phyloP scores from a whole-genome alignment of 2,329 filamentous ascomycete species.

The Neopestalotiopsis clavispora region DNA sequence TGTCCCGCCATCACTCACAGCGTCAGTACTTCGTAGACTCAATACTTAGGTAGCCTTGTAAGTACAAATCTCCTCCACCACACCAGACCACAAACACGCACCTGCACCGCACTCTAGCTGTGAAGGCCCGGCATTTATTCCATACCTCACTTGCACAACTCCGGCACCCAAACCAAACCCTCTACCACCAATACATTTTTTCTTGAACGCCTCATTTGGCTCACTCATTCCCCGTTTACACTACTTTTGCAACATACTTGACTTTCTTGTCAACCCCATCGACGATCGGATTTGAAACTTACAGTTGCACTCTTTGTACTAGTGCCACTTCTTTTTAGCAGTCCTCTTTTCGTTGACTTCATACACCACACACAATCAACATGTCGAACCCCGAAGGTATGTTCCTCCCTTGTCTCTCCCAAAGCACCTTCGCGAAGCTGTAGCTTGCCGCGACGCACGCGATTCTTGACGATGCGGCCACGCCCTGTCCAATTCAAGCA shows the following conservation, averaged over 20 bases:
- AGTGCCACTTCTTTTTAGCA: conserved; percentile 1
- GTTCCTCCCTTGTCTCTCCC: background rate
- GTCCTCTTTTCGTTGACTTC: conserved; percentile 4
- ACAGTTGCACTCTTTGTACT: conserved; percentile 1
- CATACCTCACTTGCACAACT: conserved; percentile 1
- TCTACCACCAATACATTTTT: background rate
- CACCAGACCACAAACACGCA: conserved; percentile 2
- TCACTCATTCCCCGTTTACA: background rate
- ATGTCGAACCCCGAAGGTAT: conserved; percentile 22
- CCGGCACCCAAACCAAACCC: too few relatives aligned
- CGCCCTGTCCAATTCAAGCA: background rate
- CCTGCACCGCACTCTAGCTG: background rate
- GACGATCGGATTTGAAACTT: background rate
- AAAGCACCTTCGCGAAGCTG: background rate
- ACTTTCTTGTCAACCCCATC: conserved; percentile 5
- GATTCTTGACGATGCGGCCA: background rate
- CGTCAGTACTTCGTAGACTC: background rate
- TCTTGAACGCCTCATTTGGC: background rate
- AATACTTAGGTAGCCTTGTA: background rate
- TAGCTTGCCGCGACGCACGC: background rate
- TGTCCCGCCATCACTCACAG: background rate
- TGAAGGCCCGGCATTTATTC: background rate
- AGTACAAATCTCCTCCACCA: background rate
- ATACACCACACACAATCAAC: conserved; percentile 1
- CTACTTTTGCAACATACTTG: background rate